Base-by-base conservation (phyloP, 805 yeast species). In the Kuraishia cidri region DNA sequence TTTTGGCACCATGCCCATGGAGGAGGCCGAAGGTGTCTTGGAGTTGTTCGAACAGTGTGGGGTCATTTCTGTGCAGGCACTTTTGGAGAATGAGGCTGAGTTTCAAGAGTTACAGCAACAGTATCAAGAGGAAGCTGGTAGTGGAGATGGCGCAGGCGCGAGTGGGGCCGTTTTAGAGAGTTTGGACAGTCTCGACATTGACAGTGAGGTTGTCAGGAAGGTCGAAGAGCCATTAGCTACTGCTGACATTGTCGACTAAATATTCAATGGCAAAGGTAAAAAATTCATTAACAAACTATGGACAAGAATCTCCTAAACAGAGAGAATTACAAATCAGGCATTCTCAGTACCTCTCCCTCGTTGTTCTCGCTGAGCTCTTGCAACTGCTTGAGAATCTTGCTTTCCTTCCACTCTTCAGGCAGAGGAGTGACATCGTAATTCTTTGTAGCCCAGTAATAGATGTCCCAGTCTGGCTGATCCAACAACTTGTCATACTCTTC, bases 381-480 rank as follows among this genome's bases (percentile, higher is more conserved):
- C 40, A 90, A 62, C 58, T 66, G 51, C 34, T 52, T 51, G 62
- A 90, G 65, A 25, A 90, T 62, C 44, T 69, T 60, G 9, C 83
- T 73, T 37, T 79, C 50, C 50, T 76, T 66, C 95, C 95, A 92
- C 50, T 72, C 72, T 26, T 82, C 86, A 11, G 97, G 97, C 41
- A 90, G 65, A 10, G 95, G 94, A 30, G 88, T 83, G 13, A 83
- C 75, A 23, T 73, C 76, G 47, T 61, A 83, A 54, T 88, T 85
- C 43, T 72, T 74, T 2, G 97, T 86, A 17, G 94, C 95, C 98
- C 98, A 90, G 62, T 92, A 92, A 57, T 85, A 92, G 39, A 92
- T 88, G 56, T 92, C 98, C 98, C 98, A 92, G 57, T 92, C 98
- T n/a, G 90, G 74, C 57, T 90, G 94, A 55, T 92, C 94, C 50